Conservation (phyloP, 345 rosid species). For the Eutrema heterophyllum region DNA sequence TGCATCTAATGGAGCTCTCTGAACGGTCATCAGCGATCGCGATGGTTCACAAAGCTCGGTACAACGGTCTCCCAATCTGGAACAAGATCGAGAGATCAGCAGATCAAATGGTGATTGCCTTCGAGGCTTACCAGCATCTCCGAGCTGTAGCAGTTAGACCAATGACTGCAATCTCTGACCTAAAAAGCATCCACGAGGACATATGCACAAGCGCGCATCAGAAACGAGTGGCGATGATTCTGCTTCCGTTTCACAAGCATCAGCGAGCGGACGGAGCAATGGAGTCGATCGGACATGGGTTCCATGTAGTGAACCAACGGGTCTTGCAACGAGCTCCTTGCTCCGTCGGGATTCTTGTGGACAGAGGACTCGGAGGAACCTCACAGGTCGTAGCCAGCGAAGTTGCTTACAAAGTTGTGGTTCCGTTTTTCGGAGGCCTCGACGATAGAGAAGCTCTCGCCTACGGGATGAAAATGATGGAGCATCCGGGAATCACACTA, state of each 20-base stretch:
- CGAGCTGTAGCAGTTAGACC: slow-evolving; percentile 62
- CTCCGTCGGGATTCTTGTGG: slow-evolving; percentile 68
- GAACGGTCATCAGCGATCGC: slow-evolving; percentile 73
- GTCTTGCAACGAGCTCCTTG: slow-evolving; percentile 58
- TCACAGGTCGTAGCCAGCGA: slow-evolving; percentile 58
- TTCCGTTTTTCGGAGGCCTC: slow-evolving; percentile 52
- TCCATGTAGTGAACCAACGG: slow-evolving; percentile 42
- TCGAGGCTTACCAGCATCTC: slow-evolving; percentile 68
- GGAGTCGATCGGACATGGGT: slow-evolving; percentile 54
- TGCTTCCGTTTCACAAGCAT: slow-evolving; percentile 69
- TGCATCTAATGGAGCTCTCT: slow-evolving; percentile 78
- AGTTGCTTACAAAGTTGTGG: slow-evolving; percentile 47
- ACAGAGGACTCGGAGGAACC: slow-evolving; percentile 70
- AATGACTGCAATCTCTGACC: slow-evolving; percentile 69
- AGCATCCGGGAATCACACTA: slow-evolving; percentile 53
- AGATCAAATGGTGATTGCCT: slow-evolving; percentile 57
- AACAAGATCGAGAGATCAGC: slow-evolving; percentile 38
- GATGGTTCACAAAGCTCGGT: slow-evolving; percentile 70
- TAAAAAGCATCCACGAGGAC: slow-evolving; percentile 53
- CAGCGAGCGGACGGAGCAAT: slow-evolving; percentile 53
- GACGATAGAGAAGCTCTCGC: slow-evolving; percentile 63
- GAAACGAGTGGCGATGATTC: slow-evolving; percentile 50
- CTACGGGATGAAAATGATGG: slow-evolving; percentile 49
- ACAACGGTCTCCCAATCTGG: slow-evolving; percentile 70
- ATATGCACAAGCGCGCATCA: slow-evolving; percentile 58